Conservation (phyloP, 208 protist species). For the Leptomonas seymouri region DNA sequence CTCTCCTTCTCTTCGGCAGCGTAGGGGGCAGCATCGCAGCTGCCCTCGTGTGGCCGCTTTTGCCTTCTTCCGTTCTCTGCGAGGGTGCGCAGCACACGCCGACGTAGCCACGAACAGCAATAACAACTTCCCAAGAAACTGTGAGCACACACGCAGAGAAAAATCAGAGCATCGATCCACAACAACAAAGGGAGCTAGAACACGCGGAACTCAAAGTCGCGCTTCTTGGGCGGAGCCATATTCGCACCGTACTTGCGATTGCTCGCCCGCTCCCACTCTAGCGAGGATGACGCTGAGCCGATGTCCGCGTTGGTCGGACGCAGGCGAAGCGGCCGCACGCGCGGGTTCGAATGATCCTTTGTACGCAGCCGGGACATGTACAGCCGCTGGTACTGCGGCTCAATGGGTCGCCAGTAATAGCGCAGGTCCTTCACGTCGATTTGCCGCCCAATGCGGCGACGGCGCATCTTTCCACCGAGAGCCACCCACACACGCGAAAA, state of each 20-base stretch:
- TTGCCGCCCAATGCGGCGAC: conserved; percentile 86
- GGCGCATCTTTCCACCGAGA: conserved; percentile 90
- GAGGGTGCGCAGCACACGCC: neutral
- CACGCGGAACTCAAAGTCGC: conserved; percentile 89
- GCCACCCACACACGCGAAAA: conserved; percentile 89
- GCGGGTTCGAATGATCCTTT: conserved; percentile 70
- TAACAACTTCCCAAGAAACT: neutral
- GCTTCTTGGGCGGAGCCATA: conserved; percentile 71
- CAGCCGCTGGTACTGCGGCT: conserved; percentile 91
- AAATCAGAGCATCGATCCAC: conserved; percentile 3
- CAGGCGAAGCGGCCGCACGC: conserved; percentile 63
- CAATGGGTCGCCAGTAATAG: conserved; percentile 91
- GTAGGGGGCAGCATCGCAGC: no score
- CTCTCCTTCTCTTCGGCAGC: neutral
- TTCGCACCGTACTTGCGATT: conserved; percentile 76
- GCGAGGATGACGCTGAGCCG: conserved; percentile 43
- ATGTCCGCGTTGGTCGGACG: conserved; percentile 78
- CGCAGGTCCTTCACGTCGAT: conserved; percentile 89
- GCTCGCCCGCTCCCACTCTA: conserved; percentile 82
- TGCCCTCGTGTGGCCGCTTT: neutral
- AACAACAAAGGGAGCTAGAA: conserved; percentile 41
- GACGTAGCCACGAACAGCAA: neutral
- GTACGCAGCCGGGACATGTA: conserved; percentile 86
- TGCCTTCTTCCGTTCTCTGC: neutral
- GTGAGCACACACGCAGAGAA: conserved; percentile 3